A percentile compares a stretch with the other conserved stretches of the same genome.
Conservation (phyloP, 2,329 filamentous ascomycete species). For the Aspergillus sp. region DNA sequence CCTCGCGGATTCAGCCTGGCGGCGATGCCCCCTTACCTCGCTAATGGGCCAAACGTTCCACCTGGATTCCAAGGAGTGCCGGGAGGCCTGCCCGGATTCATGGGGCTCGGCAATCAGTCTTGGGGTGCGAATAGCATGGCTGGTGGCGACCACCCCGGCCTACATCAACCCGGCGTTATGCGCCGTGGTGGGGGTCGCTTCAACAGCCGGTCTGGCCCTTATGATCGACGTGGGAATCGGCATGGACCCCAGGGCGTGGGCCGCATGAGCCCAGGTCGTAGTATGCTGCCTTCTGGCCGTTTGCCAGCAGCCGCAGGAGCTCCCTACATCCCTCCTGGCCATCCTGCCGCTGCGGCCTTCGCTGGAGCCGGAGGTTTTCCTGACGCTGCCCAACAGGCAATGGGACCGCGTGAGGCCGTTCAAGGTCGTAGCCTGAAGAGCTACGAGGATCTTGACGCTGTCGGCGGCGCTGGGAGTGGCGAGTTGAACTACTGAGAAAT, state of each 20-base stretch:
- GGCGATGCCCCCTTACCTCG: conserved; percentile 63
- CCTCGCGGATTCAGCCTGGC: conserved; percentile 88
- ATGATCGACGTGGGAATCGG: conserved; percentile 65
- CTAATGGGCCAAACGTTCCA: conserved; percentile 43
- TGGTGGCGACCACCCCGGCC: conserved; percentile 39
- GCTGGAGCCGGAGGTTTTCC: conserved; percentile 46
- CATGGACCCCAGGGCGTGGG: conserved; percentile 53
- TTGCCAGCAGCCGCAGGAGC: conserved; percentile 30
- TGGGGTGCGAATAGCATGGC: conserved; percentile 34
- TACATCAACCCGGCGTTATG: conserved; percentile 64
- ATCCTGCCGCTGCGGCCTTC: conserved; percentile 37
- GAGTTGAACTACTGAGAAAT: conserved; percentile 79
- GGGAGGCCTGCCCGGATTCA: conserved; percentile 32
- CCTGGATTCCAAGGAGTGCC: conserved; percentile 33
- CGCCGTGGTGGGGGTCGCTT: conserved; percentile 65
- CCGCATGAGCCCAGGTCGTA: conserved; percentile 46
- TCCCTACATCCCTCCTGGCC: conserved; percentile 39
- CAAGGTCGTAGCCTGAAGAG: conserved; percentile 92
- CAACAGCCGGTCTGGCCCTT: conserved; percentile 67
- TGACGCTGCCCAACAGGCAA: conserved; percentile 64
- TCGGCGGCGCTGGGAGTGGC: conserved; percentile 69
- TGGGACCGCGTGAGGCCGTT: conserved; percentile 86
- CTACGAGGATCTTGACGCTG: conserved; percentile 95
- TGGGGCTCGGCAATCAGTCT: conserved; percentile 28
- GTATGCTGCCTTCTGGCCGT: conserved; percentile 32